Evolutionary conservation across 2,329 filamentous ascomycete species (phyloP).

Genomic region (Diplodia intermedia): DNA sequence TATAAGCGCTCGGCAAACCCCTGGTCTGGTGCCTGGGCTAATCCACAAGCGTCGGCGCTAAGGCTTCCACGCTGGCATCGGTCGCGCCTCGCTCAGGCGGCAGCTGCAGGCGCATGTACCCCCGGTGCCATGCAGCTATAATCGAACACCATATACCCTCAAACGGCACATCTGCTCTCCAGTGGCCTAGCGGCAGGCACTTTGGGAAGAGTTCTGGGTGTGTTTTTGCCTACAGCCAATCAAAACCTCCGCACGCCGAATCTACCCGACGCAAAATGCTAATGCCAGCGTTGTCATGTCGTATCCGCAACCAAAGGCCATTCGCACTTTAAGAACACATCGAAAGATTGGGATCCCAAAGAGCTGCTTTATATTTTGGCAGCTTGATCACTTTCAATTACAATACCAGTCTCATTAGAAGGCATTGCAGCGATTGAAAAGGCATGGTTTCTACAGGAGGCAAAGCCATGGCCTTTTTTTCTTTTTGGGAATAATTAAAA

Average conservation of each 20-base stretch:
- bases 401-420: too few relatives aligned
- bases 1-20: not conserved
- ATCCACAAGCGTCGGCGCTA: not conserved
- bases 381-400: too few relatives aligned
- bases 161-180: not conserved
- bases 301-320: too few relatives aligned
- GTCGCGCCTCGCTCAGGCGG: not conserved
- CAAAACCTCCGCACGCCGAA: conserved; percentile 8
- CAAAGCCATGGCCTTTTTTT: too few relatives aligned
- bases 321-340: too few relatives aligned
- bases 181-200: not conserved
- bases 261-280: not conserved
- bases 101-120: not conserved
- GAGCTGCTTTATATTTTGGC: too few relatives aligned
- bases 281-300: too few relatives aligned
- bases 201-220: not conserved
- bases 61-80: not conserved
- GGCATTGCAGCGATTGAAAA: too few relatives aligned
- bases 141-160: not conserved
- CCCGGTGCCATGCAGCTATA: not conserved
- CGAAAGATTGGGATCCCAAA: too few relatives aligned
- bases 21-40: not conserved
- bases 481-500: too few relatives aligned
- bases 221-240: not conserved
- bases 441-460: too few relatives aligned